Base-by-base conservation (phyloP, 306 rosid genomes). In the Amphicarpaea edgeworthii region DNA sequence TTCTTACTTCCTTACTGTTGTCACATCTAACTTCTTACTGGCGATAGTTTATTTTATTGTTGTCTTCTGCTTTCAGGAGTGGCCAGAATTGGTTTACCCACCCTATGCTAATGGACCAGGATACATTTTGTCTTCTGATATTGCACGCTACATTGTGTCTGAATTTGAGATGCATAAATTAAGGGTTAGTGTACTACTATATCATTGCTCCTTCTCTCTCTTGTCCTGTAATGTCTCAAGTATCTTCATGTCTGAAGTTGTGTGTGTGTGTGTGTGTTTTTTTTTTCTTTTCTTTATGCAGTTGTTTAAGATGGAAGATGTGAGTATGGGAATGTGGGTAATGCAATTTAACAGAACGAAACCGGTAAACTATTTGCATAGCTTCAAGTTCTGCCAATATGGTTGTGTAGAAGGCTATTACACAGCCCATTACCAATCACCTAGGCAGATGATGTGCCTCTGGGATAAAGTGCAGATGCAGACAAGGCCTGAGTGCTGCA, bases 261-360 rank as follows among this genome's bases (percentile, higher is more conserved):
- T n/a, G n/a, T n/a, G n/a, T n/a, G n/a, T n/a, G n/a, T n/a, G n/a
- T n/a, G n/a, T n/a, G 40, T 64, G 63, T 38, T 73, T 37, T 40
- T 19, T 64, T 69, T 28, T 38, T 73, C 30, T 40, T 19, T 64
- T 69, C 37, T 23, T 62, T 42, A 49, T 81, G 89, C 89, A 93
- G 98, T 75, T 93, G 79, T 93, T 93, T 67, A 93, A 93, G 84
- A 93, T 93, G 98, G 98, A 93, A 84, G 98, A 93, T 63, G 98
- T 93, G 79, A 93, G 98, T 70, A 86, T 93, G 98, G 98, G 98
- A 83, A 83, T 90, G 98, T 93, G 98, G 98, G 93, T 93, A 6
- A 88, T 87, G 76, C 80, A 87, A 74, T 93, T 90, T 81, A 93
- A 89, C 89, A 65, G 80, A 61, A 73, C 91, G 21, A 90, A 62